A percentile compares a stretch with the other conserved stretches of the same genome.
phyloP scores from a whole-genome alignment of 352 stramenopile species.

The Globisporangium recalcitrans region DNA sequence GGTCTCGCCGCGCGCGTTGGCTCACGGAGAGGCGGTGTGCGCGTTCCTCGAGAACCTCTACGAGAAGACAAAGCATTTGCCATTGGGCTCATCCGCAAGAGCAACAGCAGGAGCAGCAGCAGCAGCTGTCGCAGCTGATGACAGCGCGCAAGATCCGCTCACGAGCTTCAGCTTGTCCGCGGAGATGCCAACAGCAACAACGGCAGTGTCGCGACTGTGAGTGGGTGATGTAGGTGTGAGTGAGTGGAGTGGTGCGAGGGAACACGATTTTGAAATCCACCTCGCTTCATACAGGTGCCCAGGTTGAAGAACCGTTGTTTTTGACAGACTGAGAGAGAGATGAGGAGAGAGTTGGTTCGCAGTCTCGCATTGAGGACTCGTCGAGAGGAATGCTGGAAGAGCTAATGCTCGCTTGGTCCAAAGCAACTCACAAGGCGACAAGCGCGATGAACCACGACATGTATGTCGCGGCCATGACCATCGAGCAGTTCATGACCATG shows the following conservation, averaged over 20 bases:
- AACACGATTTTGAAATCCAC: no score
- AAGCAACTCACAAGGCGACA: constrained; percentile 30
- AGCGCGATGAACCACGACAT: constrained; percentile 50
- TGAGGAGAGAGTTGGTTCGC: no score
- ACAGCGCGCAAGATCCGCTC: background rate
- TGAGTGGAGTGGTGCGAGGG: no score
- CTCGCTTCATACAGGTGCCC: no score
- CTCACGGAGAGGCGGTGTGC: constrained; percentile 46
- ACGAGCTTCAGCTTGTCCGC: background rate
- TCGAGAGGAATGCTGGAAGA: no score
- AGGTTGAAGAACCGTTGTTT: no score
- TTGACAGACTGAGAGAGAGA: no score
- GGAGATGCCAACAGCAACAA: background rate
- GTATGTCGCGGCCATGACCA: constrained; percentile 31
- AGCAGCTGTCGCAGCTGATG: background rate
- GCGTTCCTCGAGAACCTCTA: constrained; percentile 54
- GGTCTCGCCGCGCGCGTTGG: constrained; percentile 45
- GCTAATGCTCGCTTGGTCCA: no score
- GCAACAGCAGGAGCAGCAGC: background rate
- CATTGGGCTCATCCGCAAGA: constrained; percentile 16
- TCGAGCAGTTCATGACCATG: constrained; percentile 37
- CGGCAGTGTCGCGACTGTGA: constrained; percentile 1
- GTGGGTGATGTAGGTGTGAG: background rate
- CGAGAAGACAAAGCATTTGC: constrained; percentile 33
- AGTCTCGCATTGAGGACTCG: no score